Evolutionary conservation across 495 filamentous ascomycete species (phyloP), one percentile per base, ranked within the genome.

Genomic region (Durotheca rogersii): DNA sequence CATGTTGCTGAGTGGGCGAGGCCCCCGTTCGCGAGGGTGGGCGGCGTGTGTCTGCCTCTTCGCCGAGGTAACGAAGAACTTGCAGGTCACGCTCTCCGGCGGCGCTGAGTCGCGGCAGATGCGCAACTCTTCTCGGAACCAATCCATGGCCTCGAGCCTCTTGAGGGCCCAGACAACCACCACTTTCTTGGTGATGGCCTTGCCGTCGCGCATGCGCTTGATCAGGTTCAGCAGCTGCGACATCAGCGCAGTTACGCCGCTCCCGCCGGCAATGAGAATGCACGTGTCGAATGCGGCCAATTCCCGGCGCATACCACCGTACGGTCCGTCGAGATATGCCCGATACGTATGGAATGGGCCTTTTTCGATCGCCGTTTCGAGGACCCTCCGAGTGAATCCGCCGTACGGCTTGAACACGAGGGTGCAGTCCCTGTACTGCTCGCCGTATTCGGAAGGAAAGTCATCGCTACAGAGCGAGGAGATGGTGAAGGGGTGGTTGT

Each of bases 401-500:
- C 84, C 77, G 52, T 89, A 95, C 2, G 92, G 93, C 36, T 89
- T 83, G 67, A 97, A 96, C 3, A 97, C 89, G 15, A 97, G 73
- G 11, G 84, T 84, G 67, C 94, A 84, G 66, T 97, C 93, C 47
- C 90, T 77, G 57, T 89, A 95, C 21, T 89, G 75, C 45, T 90
- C 85, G 32, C 88, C 88, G 61, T 92, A 95, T 37, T 85, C 83
- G 9, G 90, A 95, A 6, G 89, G 89, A 48, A 94, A 93, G 61
- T 96, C 90, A 33, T 78, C 77, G 33, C 69, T 88, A 81, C 77
- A 94, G 12, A 95, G 80, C 0, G 90, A 95, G 6, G 93, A 85
- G 41, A 97, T 90, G 3, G 92, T 97, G 67, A 97, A 97, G 3
- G 92, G 92, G 51, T 97, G 92, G 57, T 92, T 96, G 59, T 96